These are phyloP conservation scores for Laetiporus sulphureus DNA, from an alignment of 1,284 basidiomycete genomes.

Conservation along the genomic window DNA sequence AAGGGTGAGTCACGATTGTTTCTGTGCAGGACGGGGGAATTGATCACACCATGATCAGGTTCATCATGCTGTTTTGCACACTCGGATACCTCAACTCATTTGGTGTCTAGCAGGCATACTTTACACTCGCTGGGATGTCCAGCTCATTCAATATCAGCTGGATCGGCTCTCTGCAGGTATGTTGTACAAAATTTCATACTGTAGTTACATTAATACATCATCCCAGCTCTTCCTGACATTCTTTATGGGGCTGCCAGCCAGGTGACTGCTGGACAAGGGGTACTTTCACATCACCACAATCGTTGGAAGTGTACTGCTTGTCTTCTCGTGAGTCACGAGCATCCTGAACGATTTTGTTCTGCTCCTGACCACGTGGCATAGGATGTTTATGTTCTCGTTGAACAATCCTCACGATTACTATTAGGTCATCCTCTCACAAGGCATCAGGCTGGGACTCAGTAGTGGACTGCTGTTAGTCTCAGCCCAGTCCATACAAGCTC, in stretches of 20 bases:
- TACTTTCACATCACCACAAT: constrained; percentile 8
- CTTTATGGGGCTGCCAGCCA: constrained; percentile 21
- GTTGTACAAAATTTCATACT: constrained; percentile 3
- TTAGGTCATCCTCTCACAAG: constrained; percentile 21
- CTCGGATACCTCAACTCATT: constrained; percentile 38
- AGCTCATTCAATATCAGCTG: constrained; percentile 33
- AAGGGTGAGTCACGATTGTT: background rate
- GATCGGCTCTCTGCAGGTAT: constrained; percentile 34
- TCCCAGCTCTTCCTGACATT: constrained; percentile 19
- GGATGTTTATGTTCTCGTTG: constrained; percentile 24
- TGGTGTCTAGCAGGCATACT: constrained; percentile 41
- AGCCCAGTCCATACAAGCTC: constrained; percentile 8
- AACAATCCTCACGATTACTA: constrained; percentile 17
- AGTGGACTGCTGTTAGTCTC: constrained; percentile 29
- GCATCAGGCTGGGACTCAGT: constrained; percentile 38
- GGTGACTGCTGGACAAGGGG: constrained; percentile 24
- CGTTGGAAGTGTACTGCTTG: constrained; percentile 4
- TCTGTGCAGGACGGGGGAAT: background rate
- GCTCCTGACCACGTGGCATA: constrained; percentile 2
- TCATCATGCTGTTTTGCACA: constrained; percentile 32
- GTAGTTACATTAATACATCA: background rate
- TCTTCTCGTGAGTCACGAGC: constrained; percentile 8
- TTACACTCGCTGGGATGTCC: constrained; percentile 24
- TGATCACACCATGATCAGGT: constrained; percentile 13
- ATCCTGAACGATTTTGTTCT: background rate